Percentiles rank a stretch among this genome's conserved stretches.
Evolutionary conservation across 495 filamentous ascomycete genomes (phyloP).

Genomic region (Hyaloscypha hepaticicola): DNA sequence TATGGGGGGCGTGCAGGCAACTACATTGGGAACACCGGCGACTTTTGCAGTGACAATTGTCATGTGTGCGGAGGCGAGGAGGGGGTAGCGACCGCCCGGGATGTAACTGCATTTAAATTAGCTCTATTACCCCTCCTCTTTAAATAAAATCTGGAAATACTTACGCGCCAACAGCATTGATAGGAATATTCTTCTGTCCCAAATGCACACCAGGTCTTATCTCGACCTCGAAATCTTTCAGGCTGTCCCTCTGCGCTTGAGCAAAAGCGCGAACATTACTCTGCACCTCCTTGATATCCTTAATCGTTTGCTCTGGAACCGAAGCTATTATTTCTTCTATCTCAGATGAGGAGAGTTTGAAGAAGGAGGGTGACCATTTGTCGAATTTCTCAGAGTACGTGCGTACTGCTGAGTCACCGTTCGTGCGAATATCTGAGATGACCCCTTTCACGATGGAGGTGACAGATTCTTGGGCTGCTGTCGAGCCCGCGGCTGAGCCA

Average conservation of each 20-base stretch:
- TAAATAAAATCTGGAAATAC: neutral
- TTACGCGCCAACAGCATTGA: conserved; percentile 35
- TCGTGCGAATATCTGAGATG: conserved; percentile 46
- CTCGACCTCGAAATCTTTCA: conserved; percentile 50
- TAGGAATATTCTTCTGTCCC: conserved; percentile 49
- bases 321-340: conserved; percentile 40
- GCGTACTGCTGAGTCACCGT: conserved; percentile 48
- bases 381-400: conserved; percentile 55
- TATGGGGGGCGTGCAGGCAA: conserved; percentile 53
- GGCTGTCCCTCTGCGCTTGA: conserved; percentile 42
- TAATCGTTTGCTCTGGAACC: conserved; percentile 44
- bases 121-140: neutral
- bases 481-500: neutral
- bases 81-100: conserved; percentile 52
- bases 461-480: neutral
- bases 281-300: conserved; percentile 54
- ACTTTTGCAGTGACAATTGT: conserved; percentile 57
- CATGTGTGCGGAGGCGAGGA: conserved; percentile 58
- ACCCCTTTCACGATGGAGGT: conserved; percentile 30
- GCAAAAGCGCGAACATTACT: conserved; percentile 50
- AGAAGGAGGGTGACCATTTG: conserved; percentile 49
- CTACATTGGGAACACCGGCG: conserved; percentile 50
- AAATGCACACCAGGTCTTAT: conserved; percentile 49
- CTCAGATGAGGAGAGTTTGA: conserved; percentile 41
- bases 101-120: conserved; percentile 40